A percentile compares a stretch with the other conserved stretches of the same genome.
Conservation (phyloP, 2,329 filamentous ascomycete genomes). For the Clonostachys chloroleuca region DNA sequence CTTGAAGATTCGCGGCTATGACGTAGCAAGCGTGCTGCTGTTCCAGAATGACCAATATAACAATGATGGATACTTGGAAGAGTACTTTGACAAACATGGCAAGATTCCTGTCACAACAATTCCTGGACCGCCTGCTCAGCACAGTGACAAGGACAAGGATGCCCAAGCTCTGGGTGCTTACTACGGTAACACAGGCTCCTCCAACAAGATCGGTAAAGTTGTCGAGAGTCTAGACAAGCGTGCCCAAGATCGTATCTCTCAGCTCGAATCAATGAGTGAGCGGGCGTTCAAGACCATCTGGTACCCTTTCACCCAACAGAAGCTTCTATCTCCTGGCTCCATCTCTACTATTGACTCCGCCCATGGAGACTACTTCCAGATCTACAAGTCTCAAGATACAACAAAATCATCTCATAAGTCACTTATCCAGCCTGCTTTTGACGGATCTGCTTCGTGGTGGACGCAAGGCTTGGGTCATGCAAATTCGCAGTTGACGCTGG, state of each 20-base stretch:
- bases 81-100: constrained; percentile 56
- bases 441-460: constrained; percentile 89
- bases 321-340: constrained; percentile 51
- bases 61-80: constrained; percentile 62
- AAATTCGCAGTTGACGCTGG: constrained; percentile 65
- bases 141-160: constrained; percentile 38
- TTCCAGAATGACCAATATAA: constrained; percentile 63
- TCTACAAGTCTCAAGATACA: constrained; percentile 59
- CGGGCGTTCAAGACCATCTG: constrained; percentile 65
- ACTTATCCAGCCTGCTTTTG: constrained; percentile 70
- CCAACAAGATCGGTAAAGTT: constrained; percentile 30
- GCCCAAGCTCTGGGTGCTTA: constrained; percentile 56
- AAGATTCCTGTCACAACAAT: constrained; percentile 53
- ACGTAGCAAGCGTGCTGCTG: constrained; percentile 65
- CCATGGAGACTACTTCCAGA: constrained; percentile 74
- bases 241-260: constrained; percentile 7
- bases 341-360: constrained; percentile 79
- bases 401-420: constrained; percentile 73
- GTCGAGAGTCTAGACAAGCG: constrained; percentile 19
- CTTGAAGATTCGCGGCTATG: constrained; percentile 71
- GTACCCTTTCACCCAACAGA: constrained; percentile 86
- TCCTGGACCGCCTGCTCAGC: constrained; percentile 52
- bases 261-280: constrained; percentile 53
- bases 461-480: constrained; percentile 83
- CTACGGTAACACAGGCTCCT: constrained; percentile 39